Evolutionary conservation across 2,329 filamentous ascomycete genomes (phyloP), one percentile per base, ranked within the genome.

Genomic region (Epichloe bromicola): DNA sequence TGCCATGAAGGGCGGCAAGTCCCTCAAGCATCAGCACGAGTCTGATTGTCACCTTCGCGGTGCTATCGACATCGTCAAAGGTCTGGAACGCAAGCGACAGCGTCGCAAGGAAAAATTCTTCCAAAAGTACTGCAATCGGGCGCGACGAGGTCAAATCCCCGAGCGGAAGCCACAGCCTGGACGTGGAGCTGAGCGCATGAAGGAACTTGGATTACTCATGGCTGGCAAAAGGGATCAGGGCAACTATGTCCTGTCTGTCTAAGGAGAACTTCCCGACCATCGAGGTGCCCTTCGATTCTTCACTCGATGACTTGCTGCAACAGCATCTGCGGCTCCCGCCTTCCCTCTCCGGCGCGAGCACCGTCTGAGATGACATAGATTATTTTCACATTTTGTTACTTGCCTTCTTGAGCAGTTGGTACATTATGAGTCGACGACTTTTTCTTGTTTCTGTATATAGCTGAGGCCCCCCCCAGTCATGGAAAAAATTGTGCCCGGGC

Each of bases 11-110:
- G 67, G 74, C 55, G 60, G 63, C 56, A 67, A 72, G 49, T 61
- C 69, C 49, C 56, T 61, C 53, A 68, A 70, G 52, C 53, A 57
- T 15, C 52, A 54, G 7, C 55, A 60, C 34, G 59, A 64, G 5
- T 61, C 63, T 46, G 76, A 83, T 48, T 70, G 80, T 41, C 88
- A 93, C 56, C 79, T 88, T 10, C 86, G 93, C 55, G 88, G 89
- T n/a, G 90, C 93, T 37, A 94, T 98, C 58, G 93, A 97, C 67
- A 98, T 96, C 55, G 87, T 96, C 68, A 95, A 95, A 67, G 93
- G 93, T 8, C 78, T 98, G 1, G 93, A 98, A 71, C 85, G 87
- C 68, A 97, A 95, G 72, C 85, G 90, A 26, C 87, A 93, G 70
- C 83, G 93, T 57, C 86, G 93, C 59, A 89, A 86, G 70, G 90